Evolutionary conservation across 495 filamentous ascomycete genomes (phyloP).

Genomic region (Chaetomium fimeti): DNA sequence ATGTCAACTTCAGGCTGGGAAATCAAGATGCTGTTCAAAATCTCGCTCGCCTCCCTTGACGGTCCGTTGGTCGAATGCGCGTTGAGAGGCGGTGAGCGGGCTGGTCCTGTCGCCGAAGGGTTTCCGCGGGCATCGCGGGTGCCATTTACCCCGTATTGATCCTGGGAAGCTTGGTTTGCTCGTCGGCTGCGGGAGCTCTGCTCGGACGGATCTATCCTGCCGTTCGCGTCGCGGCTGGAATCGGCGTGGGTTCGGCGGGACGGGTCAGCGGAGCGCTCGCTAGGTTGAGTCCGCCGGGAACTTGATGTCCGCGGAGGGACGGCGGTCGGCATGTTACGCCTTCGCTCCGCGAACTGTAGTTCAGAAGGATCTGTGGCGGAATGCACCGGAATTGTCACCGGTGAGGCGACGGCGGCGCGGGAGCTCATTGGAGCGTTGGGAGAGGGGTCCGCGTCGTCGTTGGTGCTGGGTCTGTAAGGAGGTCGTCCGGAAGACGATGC

Average conservation of each 20-base stretch:
- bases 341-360: constrained; percentile 37
- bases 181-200: constrained; percentile 53
- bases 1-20: constrained; percentile 78
- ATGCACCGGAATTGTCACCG: constrained; percentile 48
- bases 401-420: constrained; percentile 47
- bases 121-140: constrained; percentile 51
- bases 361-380: constrained; percentile 43
- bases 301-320: constrained; percentile 62
- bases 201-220: constrained; percentile 34
- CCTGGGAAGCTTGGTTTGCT: constrained; percentile 44
- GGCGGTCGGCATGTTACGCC: constrained; percentile 47
- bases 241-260: constrained; percentile 41
- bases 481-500: constrained; percentile 46
- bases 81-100: constrained; percentile 41
- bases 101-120: constrained; percentile 40
- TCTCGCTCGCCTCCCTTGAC: constrained; percentile 63
- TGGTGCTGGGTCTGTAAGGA: constrained; percentile 54
- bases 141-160: constrained; percentile 42
- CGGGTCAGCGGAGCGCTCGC: constrained; percentile 44
- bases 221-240: constrained; percentile 37
- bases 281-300: constrained; percentile 45
- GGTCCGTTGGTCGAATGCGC: constrained; percentile 45
- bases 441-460: constrained; percentile 49
- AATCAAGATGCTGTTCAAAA: constrained; percentile 75
- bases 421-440: constrained; percentile 51